Base-by-base conservation (phyloP, 331 rosid species). In the Acacia concinna region DNA sequence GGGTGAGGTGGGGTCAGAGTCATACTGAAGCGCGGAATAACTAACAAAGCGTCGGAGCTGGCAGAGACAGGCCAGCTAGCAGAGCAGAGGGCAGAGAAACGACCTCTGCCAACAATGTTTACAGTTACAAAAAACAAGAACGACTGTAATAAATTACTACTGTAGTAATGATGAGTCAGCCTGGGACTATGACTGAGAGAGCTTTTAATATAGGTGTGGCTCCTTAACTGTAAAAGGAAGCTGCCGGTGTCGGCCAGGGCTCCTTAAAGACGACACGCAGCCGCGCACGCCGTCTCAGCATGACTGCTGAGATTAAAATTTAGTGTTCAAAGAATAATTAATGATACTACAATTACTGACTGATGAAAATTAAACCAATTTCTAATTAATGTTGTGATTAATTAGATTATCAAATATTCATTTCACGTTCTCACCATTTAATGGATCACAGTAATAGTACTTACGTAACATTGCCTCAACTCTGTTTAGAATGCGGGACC, bases 231-330 rank as follows among this genome's bases (percentile, higher is more conserved):
- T 46, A 56, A 6, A 27, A 43, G 34, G 77, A 35, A 64, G 47
- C 40, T 46, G 54, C 73, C 52, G 66, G 54, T 62, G 69, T 68
- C 79, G 82, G 75, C 86, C 76, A 23, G 63, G 60, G 60, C 13
- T 8, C 27, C 27, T 52, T 52, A n/a, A 52, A 52, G 63, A 15
- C 31, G 63, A 56, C 63, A 56, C 7, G 15, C 31, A 56, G 63
- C 63, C 63, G 31, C 63, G 63, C 15, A 3, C 17, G 32, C 31
- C 3, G 63, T 10, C 17, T 23, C 17, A 9, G 5, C 63, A 56
- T 8, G 25, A 56, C 15, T 9, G 1, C 18, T 3, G 49, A 44
- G 1, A 44, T 41, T 10, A 12, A 2, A 11, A 41, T 41, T 10
- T 41, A 41, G 13, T 41, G 11, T 41, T 41, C 3, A 41, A 41